Base-by-base conservation (phyloP, 1,139 yeast species). In the Debaryomycetaceae sp. region DNA sequence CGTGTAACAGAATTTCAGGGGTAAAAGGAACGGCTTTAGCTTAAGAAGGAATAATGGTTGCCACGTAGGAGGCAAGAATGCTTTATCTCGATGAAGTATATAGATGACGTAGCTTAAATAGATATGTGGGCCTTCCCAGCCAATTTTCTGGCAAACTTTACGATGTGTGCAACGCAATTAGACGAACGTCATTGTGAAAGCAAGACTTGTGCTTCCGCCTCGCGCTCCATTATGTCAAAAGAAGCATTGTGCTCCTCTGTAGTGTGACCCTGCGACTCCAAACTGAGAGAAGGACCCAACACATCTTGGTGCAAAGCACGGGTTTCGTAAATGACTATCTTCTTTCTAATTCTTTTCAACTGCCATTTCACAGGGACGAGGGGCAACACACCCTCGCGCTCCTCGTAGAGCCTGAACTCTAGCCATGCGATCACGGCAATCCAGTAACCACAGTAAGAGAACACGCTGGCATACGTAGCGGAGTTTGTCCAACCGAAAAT, bases 401-500 rank as follows among this genome's bases (percentile, higher is more conserved):
- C 96, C 58, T 83, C 84, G 50, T 68, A 75, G 45, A 80, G 64
- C 55, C 79, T 68, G 7, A 69, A 45, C 41, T 78, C 67, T 43
- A 89, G 69, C 62, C 81, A 66, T 0, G 62, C 46, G 38, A 84
- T 80, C 11, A 89, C 79, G 34, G 75, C 63, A 5, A 80, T 39
- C 99, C 99, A 91, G 66, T 87, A 91, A 5, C 72, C 50, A 52
- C 81, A 76, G 65, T 91, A 91, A 42, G 90, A 79, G 20, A 77
- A 63, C n/a, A 91, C 90, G 36, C 96, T 87, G 17, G 97, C 97
- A 60, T 87, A 88, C 2, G 97, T 90, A 14, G 97, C 98, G 34
- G 95, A 81, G 65, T 91, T 91, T 34, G 93, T 87, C 99, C 99
- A 91, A 1, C 98, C 99, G 45, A 93, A 76, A 11, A 91, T 70